These are phyloP conservation scores for Chalciporus chontae DNA, from an alignment of 768 basidiomycete species.

Conservation along the genomic window DNA sequence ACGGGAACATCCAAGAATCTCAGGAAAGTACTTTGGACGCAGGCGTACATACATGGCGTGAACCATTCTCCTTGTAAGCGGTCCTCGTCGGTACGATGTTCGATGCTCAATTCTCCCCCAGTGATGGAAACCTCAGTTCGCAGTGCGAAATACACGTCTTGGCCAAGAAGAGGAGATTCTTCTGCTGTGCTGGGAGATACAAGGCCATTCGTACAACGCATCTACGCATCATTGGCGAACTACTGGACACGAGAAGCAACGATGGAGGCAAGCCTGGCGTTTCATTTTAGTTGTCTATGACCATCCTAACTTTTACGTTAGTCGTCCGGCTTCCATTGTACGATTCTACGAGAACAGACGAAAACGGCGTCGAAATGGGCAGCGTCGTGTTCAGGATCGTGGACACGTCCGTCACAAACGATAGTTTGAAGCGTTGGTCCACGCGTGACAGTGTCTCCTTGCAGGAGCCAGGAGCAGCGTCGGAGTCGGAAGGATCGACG, in stretches of 20 bases:
- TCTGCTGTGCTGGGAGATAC: slow-evolving; percentile 27
- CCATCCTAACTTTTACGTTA: slow-evolving; percentile 29
- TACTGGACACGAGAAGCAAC: slow-evolving; percentile 26
- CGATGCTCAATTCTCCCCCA: slow-evolving; percentile 14
- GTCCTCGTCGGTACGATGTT: background rate
- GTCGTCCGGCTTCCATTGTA: slow-evolving; percentile 32
- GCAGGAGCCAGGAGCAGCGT: slow-evolving; percentile 10
- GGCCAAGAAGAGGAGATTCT: slow-evolving; percentile 26
- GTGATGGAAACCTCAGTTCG: slow-evolving; percentile 18
- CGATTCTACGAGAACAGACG: slow-evolving; percentile 28
- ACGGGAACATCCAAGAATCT: slow-evolving; percentile 28
- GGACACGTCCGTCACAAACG: slow-evolving; percentile 15
- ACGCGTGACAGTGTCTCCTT: slow-evolving; percentile 20
- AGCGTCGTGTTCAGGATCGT: slow-evolving; percentile 25
- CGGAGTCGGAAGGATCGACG: slow-evolving; percentile 16
- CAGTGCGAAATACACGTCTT: slow-evolving; percentile 28
- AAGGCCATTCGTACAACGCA: slow-evolving; percentile 30
- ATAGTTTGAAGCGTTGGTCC: slow-evolving; percentile 9
- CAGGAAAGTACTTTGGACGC: slow-evolving; percentile 25
- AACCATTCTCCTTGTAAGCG: slow-evolving; percentile 29
- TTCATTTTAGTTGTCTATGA: slow-evolving; percentile 31
- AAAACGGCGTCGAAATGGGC: slow-evolving; percentile 25
- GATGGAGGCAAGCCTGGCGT: slow-evolving; percentile 21
- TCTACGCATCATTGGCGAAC: slow-evolving; percentile 19
- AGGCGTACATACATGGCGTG: slow-evolving; percentile 26